These are phyloP conservation scores for Fusarium kyushuense DNA, from an alignment of 2,329 filamentous ascomycete species.

Conservation along the genomic window DNA sequence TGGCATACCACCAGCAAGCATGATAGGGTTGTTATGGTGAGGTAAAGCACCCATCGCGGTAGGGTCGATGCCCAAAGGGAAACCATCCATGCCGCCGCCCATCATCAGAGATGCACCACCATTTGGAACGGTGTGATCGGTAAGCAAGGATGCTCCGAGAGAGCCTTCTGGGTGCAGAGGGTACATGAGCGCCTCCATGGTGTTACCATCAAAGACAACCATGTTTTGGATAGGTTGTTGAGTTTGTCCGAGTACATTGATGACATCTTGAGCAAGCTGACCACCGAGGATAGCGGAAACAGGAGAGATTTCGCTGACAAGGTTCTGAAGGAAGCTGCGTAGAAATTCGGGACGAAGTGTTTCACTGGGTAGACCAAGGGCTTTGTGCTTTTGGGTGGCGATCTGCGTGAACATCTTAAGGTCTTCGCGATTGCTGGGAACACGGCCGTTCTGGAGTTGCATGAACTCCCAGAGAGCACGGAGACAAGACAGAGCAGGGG, in stretches of 20 bases:
- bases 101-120: conserved; percentile 44
- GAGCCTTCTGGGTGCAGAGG: conserved; percentile 78
- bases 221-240: conserved; percentile 98
- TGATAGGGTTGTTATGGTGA: conserved; percentile 44
- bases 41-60: conserved; percentile 43
- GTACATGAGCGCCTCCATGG: conserved; percentile 82
- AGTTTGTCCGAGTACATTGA: conserved; percentile 90
- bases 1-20: conserved; percentile 36
- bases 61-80: conserved; percentile 45
- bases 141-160: conserved; percentile 64
- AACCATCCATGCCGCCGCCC: conserved; percentile 36
- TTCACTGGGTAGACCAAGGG: conserved; percentile 76
- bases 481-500: conserved; percentile 85
- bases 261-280: conserved; percentile 93
- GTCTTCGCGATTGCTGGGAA: conserved; percentile 72
- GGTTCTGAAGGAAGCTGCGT: conserved; percentile 85
- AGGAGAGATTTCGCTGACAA: conserved; percentile 85
- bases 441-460: conserved; percentile 64
- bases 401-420: conserved; percentile 81
- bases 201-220: conserved; percentile 88
- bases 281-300: conserved; percentile 91
- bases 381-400: conserved; percentile 81
- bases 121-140: conserved; percentile 43
- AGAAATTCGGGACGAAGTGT: conserved; percentile 79
- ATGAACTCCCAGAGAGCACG: conserved; percentile 89